Evolutionary conservation across 139 green algal genomes (phyloP).

Genomic region (Gonium pectorale): DNA sequence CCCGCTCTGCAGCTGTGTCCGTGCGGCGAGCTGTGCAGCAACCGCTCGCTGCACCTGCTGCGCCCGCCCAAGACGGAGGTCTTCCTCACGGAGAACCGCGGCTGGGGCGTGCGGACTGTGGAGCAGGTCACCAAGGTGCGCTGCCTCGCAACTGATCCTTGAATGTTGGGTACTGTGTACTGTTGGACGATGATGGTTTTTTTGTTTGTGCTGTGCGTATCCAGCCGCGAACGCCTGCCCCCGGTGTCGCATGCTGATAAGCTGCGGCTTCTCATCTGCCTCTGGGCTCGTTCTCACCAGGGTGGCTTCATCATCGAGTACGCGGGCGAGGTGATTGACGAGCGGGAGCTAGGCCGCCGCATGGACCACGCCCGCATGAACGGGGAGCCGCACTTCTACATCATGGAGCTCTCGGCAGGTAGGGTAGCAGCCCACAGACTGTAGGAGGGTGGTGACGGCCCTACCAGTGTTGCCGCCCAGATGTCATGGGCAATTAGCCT

Average conservation of each 20-base stretch:
- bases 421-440: too few relatives aligned
- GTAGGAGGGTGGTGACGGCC: too few relatives aligned
- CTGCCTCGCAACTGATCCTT: too few relatives aligned
- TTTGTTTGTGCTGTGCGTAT: background rate
- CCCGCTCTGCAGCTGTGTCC: constrained; percentile 69
- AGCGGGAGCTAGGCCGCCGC: constrained; percentile 61
- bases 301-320: constrained; percentile 92
- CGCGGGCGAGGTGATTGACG: constrained; percentile 75
- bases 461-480: too few relatives aligned
- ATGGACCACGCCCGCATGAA: constrained; percentile 71
- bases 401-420: constrained; percentile 85
- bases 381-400: constrained; percentile 85
- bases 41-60: constrained; percentile 83
- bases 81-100: constrained; percentile 81
- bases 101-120: constrained; percentile 73
- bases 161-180: too few relatives aligned
- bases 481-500: too few relatives aligned
- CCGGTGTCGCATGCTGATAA: background rate
- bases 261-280: background rate
- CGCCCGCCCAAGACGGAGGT: constrained; percentile 71
- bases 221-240: too few relatives aligned
- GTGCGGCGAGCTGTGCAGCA: constrained; percentile 80
- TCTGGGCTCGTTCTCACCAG: too few relatives aligned
- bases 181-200: background rate
- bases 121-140: constrained; percentile 54